phyloP scores from a whole-genome alignment of 208 protist genomes.

The Spongospora subterranea region DNA sequence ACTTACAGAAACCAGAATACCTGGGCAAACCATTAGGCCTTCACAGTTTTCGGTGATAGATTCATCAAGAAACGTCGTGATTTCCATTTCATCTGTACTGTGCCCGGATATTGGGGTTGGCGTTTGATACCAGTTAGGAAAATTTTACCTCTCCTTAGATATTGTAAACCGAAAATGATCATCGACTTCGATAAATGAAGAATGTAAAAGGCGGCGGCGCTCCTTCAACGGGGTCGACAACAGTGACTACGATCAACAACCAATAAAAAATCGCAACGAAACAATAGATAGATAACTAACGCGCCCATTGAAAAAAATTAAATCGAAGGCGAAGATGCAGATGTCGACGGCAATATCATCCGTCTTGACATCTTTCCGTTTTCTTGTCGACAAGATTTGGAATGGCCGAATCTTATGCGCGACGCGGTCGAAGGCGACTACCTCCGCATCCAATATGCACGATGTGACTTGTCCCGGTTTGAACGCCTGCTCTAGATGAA shows the following conservation, averaged over 20 bases:
- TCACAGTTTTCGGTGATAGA: conserved; percentile 83
- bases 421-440: conserved; percentile 90
- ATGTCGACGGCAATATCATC: conserved; percentile 73
- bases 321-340: conserved; percentile 98
- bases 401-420: conserved; percentile 76
- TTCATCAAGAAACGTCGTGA: conserved; percentile 91
- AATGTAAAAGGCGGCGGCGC: conserved; percentile 88
- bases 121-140: neutral
- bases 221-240: neutral
- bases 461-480: conserved; percentile 76
- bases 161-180: neutral
- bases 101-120: conserved; percentile 72
- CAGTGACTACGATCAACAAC: neutral
- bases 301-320: conserved; percentile 97
- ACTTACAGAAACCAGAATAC: neutral
- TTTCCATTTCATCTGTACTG: conserved; percentile 86
- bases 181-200: conserved; percentile 39
- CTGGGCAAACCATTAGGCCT: conserved; percentile 92
- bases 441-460: conserved; percentile 98
- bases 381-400: conserved; percentile 76
- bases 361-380: conserved; percentile 64
- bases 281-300: neutral
- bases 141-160: conserved; percentile 62
- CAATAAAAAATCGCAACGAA: neutral
- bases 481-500: conserved; percentile 38